phyloP scores from a whole-genome alignment of 2,329 filamentous ascomycete species.

The Ophiostoma perfectum region DNA sequence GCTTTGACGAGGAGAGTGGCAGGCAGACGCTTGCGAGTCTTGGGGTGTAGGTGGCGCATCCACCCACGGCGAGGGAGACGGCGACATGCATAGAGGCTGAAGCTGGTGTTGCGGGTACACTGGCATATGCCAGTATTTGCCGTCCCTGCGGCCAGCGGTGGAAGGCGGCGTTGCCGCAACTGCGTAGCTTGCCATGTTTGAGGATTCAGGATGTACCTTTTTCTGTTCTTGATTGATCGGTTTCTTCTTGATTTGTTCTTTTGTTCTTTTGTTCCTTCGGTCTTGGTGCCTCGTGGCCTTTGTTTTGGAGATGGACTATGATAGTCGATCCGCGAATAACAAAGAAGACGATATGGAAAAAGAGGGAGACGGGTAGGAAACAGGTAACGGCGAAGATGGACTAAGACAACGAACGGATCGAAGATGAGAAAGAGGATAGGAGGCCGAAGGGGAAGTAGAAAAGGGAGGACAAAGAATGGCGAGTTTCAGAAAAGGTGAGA shows the following conservation, averaged over 20 bases:
- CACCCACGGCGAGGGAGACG: slow-evolving; percentile 6
- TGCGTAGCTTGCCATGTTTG: slow-evolving; percentile 8
- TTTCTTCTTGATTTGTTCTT: neutral
- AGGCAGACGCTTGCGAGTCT: slow-evolving; percentile 13
- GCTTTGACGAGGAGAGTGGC: slow-evolving; percentile 4
- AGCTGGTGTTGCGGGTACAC: neutral
- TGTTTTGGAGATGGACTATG: neutral
- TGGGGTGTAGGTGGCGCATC: slow-evolving; percentile 9
- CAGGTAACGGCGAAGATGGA: neutral
- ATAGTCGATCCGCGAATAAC: neutral
- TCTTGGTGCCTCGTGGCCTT: slow-evolving; percentile 6
- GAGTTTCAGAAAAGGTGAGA: neutral
- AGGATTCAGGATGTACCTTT: neutral
- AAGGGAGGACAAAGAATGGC: slow-evolving; percentile 6
- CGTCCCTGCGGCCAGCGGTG: slow-evolving; percentile 3
- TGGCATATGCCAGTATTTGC: neutral
- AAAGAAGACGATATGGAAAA: neutral
- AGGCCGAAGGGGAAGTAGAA: neutral
- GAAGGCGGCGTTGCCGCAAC: slow-evolving; percentile 6
- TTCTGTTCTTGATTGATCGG: slow-evolving; percentile 5
- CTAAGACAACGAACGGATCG: neutral
- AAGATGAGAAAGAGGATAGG: neutral
- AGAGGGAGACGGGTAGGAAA: neutral
- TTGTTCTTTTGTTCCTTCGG: neutral
- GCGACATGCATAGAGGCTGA: slow-evolving; percentile 8